Conservation (phyloP, 306 rosid species). For the Geum urbanum region DNA sequence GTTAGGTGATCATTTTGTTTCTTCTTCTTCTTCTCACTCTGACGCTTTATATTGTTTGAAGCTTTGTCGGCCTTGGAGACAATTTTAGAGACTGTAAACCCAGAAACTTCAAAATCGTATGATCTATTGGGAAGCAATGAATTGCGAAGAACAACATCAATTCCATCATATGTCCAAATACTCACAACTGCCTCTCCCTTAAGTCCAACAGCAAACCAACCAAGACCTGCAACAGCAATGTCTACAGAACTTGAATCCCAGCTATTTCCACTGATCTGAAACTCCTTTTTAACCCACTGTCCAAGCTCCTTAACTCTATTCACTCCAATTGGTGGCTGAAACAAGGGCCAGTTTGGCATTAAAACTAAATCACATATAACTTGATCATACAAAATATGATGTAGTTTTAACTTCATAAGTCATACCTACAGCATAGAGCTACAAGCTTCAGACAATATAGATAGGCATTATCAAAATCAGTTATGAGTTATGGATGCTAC, state of each 20-base stretch:
- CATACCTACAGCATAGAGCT: not conserved
- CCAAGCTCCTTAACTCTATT: constrained; percentile 73
- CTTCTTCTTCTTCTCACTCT: constrained; percentile 38
- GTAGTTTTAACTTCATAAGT: not conserved
- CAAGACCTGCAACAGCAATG: constrained; percentile 79
- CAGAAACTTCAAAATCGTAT: constrained; percentile 59
- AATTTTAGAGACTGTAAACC: constrained; percentile 77
- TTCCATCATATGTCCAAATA: constrained; percentile 85
- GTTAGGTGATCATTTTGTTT: constrained; percentile 28
- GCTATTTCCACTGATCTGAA: constrained; percentile 54
- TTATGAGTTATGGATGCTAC: not conserved
- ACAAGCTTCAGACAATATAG: not conserved
- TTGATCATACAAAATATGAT: not conserved
- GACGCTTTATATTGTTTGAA: constrained; percentile 37
- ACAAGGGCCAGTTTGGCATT: constrained; percentile 22
- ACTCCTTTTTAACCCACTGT: constrained; percentile 67
- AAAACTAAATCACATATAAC: constrained; percentile 8
- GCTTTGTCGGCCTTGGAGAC: constrained; percentile 73
- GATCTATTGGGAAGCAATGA: constrained; percentile 71
- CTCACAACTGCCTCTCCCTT: constrained; percentile 75
- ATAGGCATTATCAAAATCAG: not conserved
- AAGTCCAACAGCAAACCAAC: constrained; percentile 91
- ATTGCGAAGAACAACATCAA: constrained; percentile 62
- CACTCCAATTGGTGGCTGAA: constrained; percentile 85
- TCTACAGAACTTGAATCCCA: constrained; percentile 94